Base-by-base conservation (phyloP, 768 basidiomycete genomes). In the Mrakia frigida region DNA sequence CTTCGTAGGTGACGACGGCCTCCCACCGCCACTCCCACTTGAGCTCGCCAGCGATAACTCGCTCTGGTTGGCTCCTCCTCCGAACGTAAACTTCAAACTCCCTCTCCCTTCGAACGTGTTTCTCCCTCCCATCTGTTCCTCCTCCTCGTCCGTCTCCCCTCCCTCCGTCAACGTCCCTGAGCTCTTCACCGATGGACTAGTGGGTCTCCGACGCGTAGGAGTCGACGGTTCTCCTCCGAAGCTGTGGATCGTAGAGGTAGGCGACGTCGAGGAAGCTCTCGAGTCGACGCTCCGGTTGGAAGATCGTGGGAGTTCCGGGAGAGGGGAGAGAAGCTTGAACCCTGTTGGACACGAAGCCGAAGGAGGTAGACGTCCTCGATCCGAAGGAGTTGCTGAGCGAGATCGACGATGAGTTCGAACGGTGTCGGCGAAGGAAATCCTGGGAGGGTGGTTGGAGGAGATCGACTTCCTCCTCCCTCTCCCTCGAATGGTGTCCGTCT, bases 241-340 rank as follows among this genome's bases (percentile, higher is more conserved):
- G 18, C 41, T 70, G 11, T 52, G 69, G 39, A 46, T 68, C 65
- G 65, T 37, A 39, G 65, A 39, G 25, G 35, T 41, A 16, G 65
- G 53, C 52, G 33, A 56, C 52, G 37, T 41, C 21, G 52, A 72
- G 11, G 71, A 56, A 1, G 56, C 18, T 25, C 4, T 39, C 33
- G 71, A 59, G 35, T 72, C 41, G 33, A 37, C 23, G 11, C 50
- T 52, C 11, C 25, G 46, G 18, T 23, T n/a, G 21, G 37, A 37
- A 18, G 37, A 13, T 18, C 39, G 16, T 1, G 65, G 25, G 35
- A 70, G 31, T 53, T 75, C 74, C 1, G 74, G 74, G 3, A 75
- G 56, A 4, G 74, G 74, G 13, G 74, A 75, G 25, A 75, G 74
- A 33, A 75, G 18, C 50, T 75, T 67, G 74, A 50, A 67, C n/a